Evolutionary conservation across 495 filamentous ascomycete genomes (phyloP), one percentile per base, ranked within the genome.

Genomic region (Neurospora sp.): DNA sequence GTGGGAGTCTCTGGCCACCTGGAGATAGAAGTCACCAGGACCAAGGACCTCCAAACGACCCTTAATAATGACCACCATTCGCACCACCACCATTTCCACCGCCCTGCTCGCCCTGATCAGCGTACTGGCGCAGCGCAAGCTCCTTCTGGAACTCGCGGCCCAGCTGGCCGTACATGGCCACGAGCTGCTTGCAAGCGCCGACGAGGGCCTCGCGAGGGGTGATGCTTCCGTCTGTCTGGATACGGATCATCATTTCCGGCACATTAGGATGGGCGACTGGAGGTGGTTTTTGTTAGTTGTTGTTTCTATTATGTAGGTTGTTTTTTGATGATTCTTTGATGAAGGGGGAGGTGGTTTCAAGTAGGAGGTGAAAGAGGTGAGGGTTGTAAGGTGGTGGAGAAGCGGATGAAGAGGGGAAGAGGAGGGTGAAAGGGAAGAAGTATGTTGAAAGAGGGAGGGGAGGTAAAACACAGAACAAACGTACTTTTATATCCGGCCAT

Each of bases 81-180:
- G 70, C 76, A 41, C 76, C 79, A 20, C 44, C 44, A 14, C 23
- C 23, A n/a, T 46, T 46, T 10, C 9, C 42, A 69, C 82, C 82
- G 31, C 79, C 79, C 73, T 86, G 83, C 54, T 83, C 85, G 27
- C 84, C 84, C 46, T 88, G 90, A 18, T 90, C 89, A 35, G 92
- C 92, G 86, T 95, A 97, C 85, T 95, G 96, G 77, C 95, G 91
- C 73, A 98, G 86, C 76, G 97, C 95, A 79, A 90, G 96, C 83
- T 99, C 96, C 80, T 96, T 96, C 69, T 93, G 96, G 82, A 99
- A 97, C 78, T 97, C 92, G 71, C 93, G 90, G 42, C 90, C 91
- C 31, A 98, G 81, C 70, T 89, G 89, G 35, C 88, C 91, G 73
- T 96, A 86, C 72, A 94, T 90, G 71, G 88, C 85, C 71, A 99